Evolutionary conservation across 73 alveolate genomes (phyloP), one percentile per base, ranked within the genome.

Genomic region (Uronychia binucleata): DNA sequence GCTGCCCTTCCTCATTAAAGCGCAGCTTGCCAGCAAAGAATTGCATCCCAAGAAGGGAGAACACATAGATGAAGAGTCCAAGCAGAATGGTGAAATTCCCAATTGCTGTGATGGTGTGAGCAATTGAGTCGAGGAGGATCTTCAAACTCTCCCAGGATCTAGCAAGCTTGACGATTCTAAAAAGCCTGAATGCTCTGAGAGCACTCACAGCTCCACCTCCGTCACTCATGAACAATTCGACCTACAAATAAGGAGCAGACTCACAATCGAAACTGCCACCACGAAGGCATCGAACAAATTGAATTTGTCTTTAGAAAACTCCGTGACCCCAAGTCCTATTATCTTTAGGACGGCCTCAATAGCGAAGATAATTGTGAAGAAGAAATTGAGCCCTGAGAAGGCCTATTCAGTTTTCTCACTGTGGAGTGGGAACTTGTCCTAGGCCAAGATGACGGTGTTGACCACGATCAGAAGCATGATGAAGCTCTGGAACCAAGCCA

Each of bases 131-230:
- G 1, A 83, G 77, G 0, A 83, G 78, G 33, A 74, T 74, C 34
- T 77, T 74, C 0, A 81, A 31, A 30, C 74, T 19, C 35, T 82
- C 80, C 92, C 93, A 89, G 5, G 75, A 60, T 57, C 81, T 81
- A 26, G 92, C 92, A 0, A 90, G 85, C 30, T 83, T 75, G 58
- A 67, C 81, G 14, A 83, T 75, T 75, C 90, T 67, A 58, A 83
- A 83, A 33, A 85, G 75, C 34, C 86, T 33, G 78, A 83, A 83
- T 27, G 90, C 90, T 34, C 90, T 67, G 28, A 83, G 60, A 0
- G 84, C 58, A 30, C 78, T 58, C 5, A 75, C 28, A 25, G 75
- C 57, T 19, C 77, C 28, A 1, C 34, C 58, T 34, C 79, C 83
- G 13, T 46, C 78, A 1, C 77, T 67, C 46, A 83, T 28, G 33